These are phyloP conservation scores for Ceratocystis albifundus DNA, from an alignment of 2,329 filamentous ascomycete species.

Conservation along the genomic window DNA sequence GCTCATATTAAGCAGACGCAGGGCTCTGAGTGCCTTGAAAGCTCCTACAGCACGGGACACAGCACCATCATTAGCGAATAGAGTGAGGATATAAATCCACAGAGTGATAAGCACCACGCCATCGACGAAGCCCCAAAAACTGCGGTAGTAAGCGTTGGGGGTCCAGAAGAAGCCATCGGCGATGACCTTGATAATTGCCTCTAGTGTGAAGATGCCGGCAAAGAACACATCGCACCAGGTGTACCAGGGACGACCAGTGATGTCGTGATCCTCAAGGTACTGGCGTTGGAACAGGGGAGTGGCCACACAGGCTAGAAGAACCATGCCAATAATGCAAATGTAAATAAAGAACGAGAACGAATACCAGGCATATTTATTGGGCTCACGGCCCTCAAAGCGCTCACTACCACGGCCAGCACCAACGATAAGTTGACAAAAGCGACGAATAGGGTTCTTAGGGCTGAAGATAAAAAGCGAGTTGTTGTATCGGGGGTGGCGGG, in stretches of 20 bases:
- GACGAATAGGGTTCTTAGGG: conserved; percentile 65
- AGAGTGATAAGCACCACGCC: conserved; percentile 81
- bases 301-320: conserved; percentile 86
- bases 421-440: conserved; percentile 76
- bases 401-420: conserved; percentile 80
- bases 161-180: conserved; percentile 95
- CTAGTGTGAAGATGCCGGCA: conserved; percentile 70
- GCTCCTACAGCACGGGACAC: conserved; percentile 86
- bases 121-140: conserved; percentile 95
- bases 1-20: conserved; percentile 87
- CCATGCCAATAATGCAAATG: conserved; percentile 89
- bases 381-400: conserved; percentile 78
- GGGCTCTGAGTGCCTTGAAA: conserved; percentile 88
- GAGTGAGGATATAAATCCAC: conserved; percentile 85
- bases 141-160: conserved; percentile 91
- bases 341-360: conserved; percentile 89
- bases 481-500: conserved; percentile 81
- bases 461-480: conserved; percentile 79
- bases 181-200: conserved; percentile 83
- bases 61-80: conserved; percentile 67
- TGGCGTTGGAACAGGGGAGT: conserved; percentile 89
- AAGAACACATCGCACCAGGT: conserved; percentile 89
- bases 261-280: conserved; percentile 54
- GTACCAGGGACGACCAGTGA: conserved; percentile 54
- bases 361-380: conserved; percentile 85